Conservation (phyloP, 371 early-diverging fungal genomes). For the Mortierella sp. region DNA sequence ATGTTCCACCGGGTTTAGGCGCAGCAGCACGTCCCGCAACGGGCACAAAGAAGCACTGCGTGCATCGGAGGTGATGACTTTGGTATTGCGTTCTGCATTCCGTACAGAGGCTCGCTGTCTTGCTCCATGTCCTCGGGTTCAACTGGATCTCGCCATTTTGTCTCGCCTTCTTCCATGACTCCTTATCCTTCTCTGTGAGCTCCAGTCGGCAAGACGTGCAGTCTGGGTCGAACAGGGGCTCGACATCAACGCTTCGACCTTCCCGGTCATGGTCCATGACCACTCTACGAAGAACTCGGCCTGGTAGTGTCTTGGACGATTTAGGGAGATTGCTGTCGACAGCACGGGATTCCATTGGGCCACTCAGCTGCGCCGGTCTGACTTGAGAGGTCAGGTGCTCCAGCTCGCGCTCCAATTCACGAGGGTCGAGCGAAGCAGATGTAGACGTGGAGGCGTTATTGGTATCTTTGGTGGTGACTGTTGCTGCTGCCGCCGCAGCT, state of each 20-base stretch:
- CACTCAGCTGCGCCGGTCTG: constrained; percentile 2
- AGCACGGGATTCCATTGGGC: background rate
- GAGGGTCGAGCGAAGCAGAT: constrained; percentile 3
- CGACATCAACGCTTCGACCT: background rate
- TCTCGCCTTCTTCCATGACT: constrained; percentile 29
- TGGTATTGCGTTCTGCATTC: constrained; percentile 35
- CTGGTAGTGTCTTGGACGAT: constrained; percentile 46
- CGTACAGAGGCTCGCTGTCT: constrained; percentile 34
- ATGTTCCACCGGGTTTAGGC: constrained; percentile 31
- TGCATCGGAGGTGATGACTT: constrained; percentile 39
- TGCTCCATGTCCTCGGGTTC: constrained; percentile 49
- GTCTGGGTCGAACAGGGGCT: constrained; percentile 23
- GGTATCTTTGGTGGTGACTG: background rate
- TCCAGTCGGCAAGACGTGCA: constrained; percentile 50
- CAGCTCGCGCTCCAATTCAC: constrained; percentile 15
- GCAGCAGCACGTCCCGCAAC: background rate
- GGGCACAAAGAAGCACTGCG: constrained; percentile 51
- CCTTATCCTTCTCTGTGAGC: constrained; percentile 16
- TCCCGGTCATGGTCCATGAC: too few species aligned
- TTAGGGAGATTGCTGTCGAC: constrained; percentile 31
- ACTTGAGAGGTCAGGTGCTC: constrained; percentile 2
- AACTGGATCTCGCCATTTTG: constrained; percentile 22
- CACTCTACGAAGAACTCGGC: constrained; percentile 22
- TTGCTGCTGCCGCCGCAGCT: constrained; percentile 10
- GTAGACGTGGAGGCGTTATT: background rate